Evolutionary conservation across 2,329 filamentous ascomycete species (phyloP), one percentile per base, ranked within the genome.

Genomic region (Cercospora zeina): DNA sequence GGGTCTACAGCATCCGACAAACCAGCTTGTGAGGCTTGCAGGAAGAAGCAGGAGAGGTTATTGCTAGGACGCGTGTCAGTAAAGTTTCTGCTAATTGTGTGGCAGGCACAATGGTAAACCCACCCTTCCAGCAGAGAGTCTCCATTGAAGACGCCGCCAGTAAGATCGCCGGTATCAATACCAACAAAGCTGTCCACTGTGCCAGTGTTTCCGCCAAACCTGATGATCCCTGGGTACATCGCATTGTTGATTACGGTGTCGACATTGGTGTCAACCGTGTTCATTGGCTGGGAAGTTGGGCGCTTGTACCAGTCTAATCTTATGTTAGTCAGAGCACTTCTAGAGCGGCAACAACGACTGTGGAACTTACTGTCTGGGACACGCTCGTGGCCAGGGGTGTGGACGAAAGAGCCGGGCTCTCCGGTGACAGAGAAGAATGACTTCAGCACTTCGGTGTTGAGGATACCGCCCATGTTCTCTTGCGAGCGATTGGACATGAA

Each of bases 31-130:
- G 64, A 61, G 3, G 66, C 64, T 51, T 76, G 60, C 39, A 76
- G 70, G 5, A 70, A 65, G 63, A 77, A 75, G 65, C 75, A 77
- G 5, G 74, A 63, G 5, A 76, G 70, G 56, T 75, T 75, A 67
- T 77, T 73, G 14, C 71, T 56, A 27, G 6, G 6, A n/a, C 2
- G 10, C 21, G 8, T 0, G n/a, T 56, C 13, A 56, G 36, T 45
- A 14, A 1, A 9, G 14, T 1, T 39, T 34, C 31, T 34, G 2
- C 8, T 3, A 2, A 2, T 1, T 16, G 36, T 14, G 24, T 5
- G 16, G 8, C 13, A 54, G 27, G 16, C 21, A 4, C 11, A 3
- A 14, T 19, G 36, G 0, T n/a, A 14, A 11, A 31, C 54, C 45
- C 24, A 56, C 54, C 55, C 73, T 14, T 66, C 45, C 57, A 67